Conservation (phyloP, 108 stramenopile genomes). For the Nitzschia sp. region DNA sequence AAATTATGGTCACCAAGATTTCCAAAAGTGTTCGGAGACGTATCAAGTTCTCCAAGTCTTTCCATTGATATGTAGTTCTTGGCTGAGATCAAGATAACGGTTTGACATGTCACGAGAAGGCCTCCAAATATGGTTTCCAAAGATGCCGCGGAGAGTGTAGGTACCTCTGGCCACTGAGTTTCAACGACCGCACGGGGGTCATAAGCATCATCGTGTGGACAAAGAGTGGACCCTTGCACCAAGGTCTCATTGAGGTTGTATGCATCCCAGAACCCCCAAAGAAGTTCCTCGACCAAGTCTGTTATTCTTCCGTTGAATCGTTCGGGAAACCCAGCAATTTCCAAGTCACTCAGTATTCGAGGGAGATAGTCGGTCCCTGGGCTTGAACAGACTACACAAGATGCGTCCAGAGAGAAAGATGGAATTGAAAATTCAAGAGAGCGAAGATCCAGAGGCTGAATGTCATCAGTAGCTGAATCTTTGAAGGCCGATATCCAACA, state of each 20-base stretch:
- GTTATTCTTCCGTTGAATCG: constrained; percentile 8
- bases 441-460: background rate
- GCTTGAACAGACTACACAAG: constrained; percentile 24
- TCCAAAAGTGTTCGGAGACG: background rate
- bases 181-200: background rate
- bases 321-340: constrained; percentile 15
- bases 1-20: constrained; percentile 6
- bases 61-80: constrained; percentile 18
- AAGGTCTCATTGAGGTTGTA: constrained; percentile 10
- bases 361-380: constrained; percentile 24
- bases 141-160: constrained; percentile 8
- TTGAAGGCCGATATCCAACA: constrained; percentile 63
- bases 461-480: background rate
- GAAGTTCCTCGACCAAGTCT: constrained; percentile 11
- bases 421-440: constrained; percentile 9
- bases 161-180: background rate
- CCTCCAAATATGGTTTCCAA: constrained; percentile 21
- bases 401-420: constrained; percentile 20
- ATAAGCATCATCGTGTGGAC: constrained; percentile 19
- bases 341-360: constrained; percentile 11
- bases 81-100: constrained; percentile 13
- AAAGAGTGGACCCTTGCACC: background rate
- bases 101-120: constrained; percentile 17
- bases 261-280: background rate
- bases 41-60: background rate